Base-by-base conservation (phyloP, 495 filamentous ascomycete species). In the Lophium mytilinum region DNA sequence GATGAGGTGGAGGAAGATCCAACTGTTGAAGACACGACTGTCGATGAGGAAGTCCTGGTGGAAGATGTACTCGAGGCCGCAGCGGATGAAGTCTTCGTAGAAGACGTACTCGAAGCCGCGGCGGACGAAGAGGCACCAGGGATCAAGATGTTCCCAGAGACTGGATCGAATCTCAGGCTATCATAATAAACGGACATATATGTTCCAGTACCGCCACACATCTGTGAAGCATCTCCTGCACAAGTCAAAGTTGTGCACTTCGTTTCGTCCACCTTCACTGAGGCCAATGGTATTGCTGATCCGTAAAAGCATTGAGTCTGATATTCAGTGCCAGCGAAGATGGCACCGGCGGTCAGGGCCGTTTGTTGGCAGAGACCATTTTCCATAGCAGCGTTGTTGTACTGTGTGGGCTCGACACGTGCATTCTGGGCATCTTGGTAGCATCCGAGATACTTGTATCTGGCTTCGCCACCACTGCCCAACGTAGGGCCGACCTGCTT, bases 311-410 rank as follows among this genome's bases (percentile, higher is more conserved):
- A 80, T 58, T 79, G 75, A 14, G 61, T 59, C 17, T 75, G 69
- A 55, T 78, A 80, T 37, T 80, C 65, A 4, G 75, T 74, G 4
- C 74, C 77, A 24, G 75, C 74, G 52, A 78, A 76, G 4, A 60
- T 67, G 40, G 69, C 73, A 7, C 68, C 72, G 11, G 30, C 52
- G 3, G 33, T 48, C 19, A 43, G 24, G 43, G 48, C 60, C 11
- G 48, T 37, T 6, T 36, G 14, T 30, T 41, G 36, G 37, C 60
- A 62, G 12, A 37, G 14, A 15, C n/a, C 47, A 34, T 61, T 61
- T 10, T 18, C 30, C 18, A 50, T 54, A 43, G 12, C 34, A 5
- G 18, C 41, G 17, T 56, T 46, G 43, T 52, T 48, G 33, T 42
- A 37, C 46, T 47, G 43, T 4, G 43, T 47, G 43, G 43, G 1